These are phyloP conservation scores for Lyophyllum shimeji DNA, from an alignment of 768 basidiomycete genomes.

Conservation along the genomic window DNA sequence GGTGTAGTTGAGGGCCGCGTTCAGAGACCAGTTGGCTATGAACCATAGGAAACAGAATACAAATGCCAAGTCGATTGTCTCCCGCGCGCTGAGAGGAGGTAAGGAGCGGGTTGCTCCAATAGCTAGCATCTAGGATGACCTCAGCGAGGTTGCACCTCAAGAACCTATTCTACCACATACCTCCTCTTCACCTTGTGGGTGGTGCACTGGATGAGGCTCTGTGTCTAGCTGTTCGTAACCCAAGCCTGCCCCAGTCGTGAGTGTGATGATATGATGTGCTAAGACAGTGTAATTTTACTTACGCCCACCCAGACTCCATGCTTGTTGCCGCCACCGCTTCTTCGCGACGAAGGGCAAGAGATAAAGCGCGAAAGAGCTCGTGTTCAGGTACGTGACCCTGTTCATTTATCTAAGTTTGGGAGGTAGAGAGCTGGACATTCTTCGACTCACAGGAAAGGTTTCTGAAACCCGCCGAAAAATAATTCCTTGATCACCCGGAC, in stretches of 20 bases:
- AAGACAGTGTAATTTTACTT: not conserved
- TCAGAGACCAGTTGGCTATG: constrained; percentile 89
- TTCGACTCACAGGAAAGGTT: constrained; percentile 74
- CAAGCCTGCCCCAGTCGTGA: constrained; percentile 5
- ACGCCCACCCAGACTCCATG: not conserved
- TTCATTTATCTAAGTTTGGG: not conserved
- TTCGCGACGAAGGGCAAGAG: constrained; percentile 51
- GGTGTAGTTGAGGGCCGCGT: constrained; percentile 81
- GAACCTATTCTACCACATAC: not conserved
- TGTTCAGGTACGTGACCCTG: constrained; percentile 89
- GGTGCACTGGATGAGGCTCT: constrained; percentile 14
- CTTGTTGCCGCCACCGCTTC: constrained; percentile 5
- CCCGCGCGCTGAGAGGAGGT: constrained; percentile 51
- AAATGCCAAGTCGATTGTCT: constrained; percentile 79
- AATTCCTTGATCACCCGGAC: constrained; percentile 35
- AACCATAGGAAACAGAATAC: constrained; percentile 93
- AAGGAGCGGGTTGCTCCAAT: constrained; percentile 6
- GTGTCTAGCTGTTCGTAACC: constrained; percentile 26
- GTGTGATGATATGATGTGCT: not conserved
- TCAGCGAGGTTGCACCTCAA: not conserved
- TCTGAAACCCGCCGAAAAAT: constrained; percentile 69
- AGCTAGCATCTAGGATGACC: not conserved
- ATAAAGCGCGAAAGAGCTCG: constrained; percentile 84
- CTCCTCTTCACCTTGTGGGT: constrained; percentile 5
- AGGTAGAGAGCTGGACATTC: not conserved